Evolutionary conservation across 2,329 filamentous ascomycete genomes (phyloP), one percentile per base, ranked within the genome.

Genomic region (Paraphoma chrysanthemicola): DNA sequence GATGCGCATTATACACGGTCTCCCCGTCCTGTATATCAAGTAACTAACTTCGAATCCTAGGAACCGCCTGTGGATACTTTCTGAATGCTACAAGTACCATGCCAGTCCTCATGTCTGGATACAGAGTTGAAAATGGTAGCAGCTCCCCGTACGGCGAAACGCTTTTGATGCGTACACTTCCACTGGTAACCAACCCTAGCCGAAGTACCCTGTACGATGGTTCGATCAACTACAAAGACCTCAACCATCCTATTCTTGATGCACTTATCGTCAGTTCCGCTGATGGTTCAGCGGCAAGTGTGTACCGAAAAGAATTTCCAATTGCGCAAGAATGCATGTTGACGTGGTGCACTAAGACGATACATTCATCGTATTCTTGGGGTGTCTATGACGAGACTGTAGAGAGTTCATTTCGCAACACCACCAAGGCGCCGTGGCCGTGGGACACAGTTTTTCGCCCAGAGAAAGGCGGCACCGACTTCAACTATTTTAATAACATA

Each of bases 61-160:
- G 53, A 1, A 64, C 55, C 11, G 55, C 54, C 1, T 73, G 70
- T 31, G 70, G 70, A 0, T 69, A 64, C 18, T 71, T 68, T 10
- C 9, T 72, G 17, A 73, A 70, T 23, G 48, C 59, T 0, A 67
- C 64, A 2, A 63, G 66, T 8, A 28, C 47, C 2, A 6, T 23
- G 0, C 66, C 66, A 0, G 44, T 62, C 0, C 53, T 71, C 0
- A 64, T 71, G 64, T 64, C 66, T 0, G 67, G 64, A 0, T 72
- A 62, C 17, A 46, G 51, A 11, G 12, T 54, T 0, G 4, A 54
- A 3, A 51, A 47, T 31, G 43, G 11, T 14, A 23, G 38, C 1
- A n/a, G 55, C 6, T 28, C 53, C 3, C 23, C 8, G 17, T 18
- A 28, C 31, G 58, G 57, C 14, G 62, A 69, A 12, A 54, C 58